A percentile compares a stretch with the other conserved stretches of the same genome.
Conservation (phyloP, 345 rosid genomes). For the Citrus reticulata region DNA sequence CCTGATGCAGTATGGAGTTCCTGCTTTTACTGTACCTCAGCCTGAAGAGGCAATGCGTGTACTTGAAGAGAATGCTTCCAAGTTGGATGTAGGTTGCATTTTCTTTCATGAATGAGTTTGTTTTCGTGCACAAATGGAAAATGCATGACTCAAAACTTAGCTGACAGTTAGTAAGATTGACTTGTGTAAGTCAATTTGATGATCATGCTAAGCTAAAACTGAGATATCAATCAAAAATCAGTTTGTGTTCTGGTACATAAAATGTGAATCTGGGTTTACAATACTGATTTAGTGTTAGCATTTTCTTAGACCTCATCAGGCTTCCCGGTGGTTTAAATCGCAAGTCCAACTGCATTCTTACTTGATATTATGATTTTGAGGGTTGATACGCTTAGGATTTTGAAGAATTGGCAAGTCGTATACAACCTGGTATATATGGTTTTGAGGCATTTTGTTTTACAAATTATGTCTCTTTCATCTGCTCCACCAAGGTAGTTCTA, state of each 20-base stretch:
- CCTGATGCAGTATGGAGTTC: slow-evolving; percentile 61
- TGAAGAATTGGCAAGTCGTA: background rate
- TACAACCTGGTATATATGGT: background rate
- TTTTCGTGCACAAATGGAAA: background rate
- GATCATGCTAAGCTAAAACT: background rate
- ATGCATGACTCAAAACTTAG: slow-evolving; percentile 1
- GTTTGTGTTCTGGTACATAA: background rate
- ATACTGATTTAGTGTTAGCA: background rate
- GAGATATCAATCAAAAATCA: background rate
- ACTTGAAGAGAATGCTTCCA: slow-evolving; percentile 74
- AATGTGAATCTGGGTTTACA: background rate
- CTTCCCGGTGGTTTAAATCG: background rate
- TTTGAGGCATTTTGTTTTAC: background rate
- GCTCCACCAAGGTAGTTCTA: background rate
- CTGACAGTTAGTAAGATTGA: background rate
- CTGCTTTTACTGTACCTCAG: slow-evolving; percentile 92
- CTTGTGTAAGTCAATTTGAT: background rate
- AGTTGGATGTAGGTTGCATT: slow-evolving; percentile 56
- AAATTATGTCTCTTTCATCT: background rate
- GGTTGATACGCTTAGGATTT: background rate
- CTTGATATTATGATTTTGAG: background rate
- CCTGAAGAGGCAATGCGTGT: slow-evolving; percentile 95
- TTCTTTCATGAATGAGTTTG: slow-evolving; percentile 1
- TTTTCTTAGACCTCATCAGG: background rate
- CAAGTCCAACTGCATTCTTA: background rate